phyloP scores from a whole-genome alignment of 108 stramenopile species.

The Fistulifera pelliculosa region DNA sequence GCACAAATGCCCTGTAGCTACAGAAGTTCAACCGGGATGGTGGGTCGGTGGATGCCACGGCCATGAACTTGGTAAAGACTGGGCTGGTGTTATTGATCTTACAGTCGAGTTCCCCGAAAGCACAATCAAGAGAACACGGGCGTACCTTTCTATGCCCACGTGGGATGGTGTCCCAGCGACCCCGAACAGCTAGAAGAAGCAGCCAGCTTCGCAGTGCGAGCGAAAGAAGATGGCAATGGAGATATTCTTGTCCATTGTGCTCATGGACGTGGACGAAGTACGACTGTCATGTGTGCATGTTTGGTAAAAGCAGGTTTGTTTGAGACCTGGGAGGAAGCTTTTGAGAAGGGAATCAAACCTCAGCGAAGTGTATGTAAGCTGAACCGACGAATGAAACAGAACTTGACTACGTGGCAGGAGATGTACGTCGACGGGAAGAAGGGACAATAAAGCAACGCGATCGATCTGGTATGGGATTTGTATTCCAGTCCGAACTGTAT shows the following conservation, averaged over 20 bases:
- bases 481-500: too few relatives aligned
- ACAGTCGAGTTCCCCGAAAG: conserved; percentile 84
- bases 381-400: conserved; percentile 71
- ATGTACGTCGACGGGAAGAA: conserved; percentile 46
- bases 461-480: too few relatives aligned
- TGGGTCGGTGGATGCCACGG: conserved; percentile 82
- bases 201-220: conserved; percentile 62
- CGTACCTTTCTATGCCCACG: conserved; percentile 57
- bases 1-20: conserved; percentile 61
- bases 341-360: conserved; percentile 72
- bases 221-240: conserved; percentile 37
- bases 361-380: conserved; percentile 72
- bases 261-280: conserved; percentile 72
- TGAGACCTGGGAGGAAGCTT: conserved; percentile 74
- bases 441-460: neutral
- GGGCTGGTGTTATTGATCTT: conserved; percentile 76
- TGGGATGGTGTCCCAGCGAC: conserved; percentile 84
- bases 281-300: conserved; percentile 82
- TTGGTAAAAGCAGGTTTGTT: conserved; percentile 76
- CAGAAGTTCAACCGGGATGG: conserved; percentile 78
- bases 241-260: conserved; percentile 82
- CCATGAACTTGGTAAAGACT: conserved; percentile 63
- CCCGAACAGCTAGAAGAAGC: conserved; percentile 74
- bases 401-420: conserved; percentile 66
- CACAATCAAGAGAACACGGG: conserved; percentile 43